These are phyloP conservation scores for Neurospora sp. DNA, from an alignment of 495 filamentous ascomycete genomes.

Conservation along the genomic window DNA sequence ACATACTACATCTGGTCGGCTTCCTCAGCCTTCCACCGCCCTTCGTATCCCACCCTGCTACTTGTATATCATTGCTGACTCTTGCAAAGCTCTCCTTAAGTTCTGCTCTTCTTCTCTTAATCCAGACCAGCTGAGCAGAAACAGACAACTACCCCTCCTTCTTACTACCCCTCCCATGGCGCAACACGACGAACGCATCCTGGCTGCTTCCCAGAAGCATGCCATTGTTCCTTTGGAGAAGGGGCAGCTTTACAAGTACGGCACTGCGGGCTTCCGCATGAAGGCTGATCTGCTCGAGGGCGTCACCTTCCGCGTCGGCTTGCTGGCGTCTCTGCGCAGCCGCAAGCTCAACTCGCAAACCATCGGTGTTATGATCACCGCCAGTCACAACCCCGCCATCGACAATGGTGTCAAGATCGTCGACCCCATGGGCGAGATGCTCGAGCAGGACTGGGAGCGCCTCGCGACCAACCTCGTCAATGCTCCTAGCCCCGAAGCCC, in stretches of 20 bases:
- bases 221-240: constrained; percentile 52
- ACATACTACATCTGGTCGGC: background rate
- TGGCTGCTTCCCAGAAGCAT: constrained; percentile 54
- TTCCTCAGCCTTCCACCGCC: background rate
- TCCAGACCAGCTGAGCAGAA: background rate
- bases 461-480: constrained; percentile 85
- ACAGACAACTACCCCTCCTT: background rate
- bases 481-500: constrained; percentile 57
- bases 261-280: constrained; percentile 74
- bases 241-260: constrained; percentile 74
- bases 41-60: background rate
- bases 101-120: background rate
- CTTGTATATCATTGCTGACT: background rate
- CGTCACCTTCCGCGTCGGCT: constrained; percentile 80
- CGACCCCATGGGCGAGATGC: constrained; percentile 96
- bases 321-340: constrained; percentile 83
- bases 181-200: constrained; percentile 32
- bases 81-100: background rate
- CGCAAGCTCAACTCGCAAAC: constrained; percentile 79
- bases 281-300: constrained; percentile 66
- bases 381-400: constrained; percentile 91
- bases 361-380: constrained; percentile 98
- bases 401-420: constrained; percentile 99
- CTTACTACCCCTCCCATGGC: constrained; percentile 2
- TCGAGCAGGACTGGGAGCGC: constrained; percentile 86